Evolutionary conservation across 2,329 filamentous ascomycete species (phyloP).

Genomic region (Cytospora mali): DNA sequence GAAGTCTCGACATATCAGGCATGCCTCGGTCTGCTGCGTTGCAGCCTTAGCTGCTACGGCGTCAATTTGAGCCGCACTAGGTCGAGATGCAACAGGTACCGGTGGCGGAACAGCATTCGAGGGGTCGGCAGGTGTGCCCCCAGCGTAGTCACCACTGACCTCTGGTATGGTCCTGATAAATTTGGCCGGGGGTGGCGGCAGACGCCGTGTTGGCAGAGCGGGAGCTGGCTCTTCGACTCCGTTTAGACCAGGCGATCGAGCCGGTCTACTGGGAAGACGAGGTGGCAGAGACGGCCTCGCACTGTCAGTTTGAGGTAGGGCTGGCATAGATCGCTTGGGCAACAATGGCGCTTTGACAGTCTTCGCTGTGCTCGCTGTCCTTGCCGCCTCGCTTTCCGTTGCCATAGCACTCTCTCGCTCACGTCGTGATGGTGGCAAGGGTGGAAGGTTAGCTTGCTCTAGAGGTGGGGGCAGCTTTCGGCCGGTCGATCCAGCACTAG

Average conservation of each 20-base stretch:
- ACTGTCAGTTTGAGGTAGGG: conserved; percentile 38
- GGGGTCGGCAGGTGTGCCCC: conserved; percentile 25
- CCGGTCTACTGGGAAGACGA: conserved; percentile 53
- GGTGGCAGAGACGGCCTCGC: conserved; percentile 50
- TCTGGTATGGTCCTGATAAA: conserved; percentile 37
- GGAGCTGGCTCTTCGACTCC: conserved; percentile 57
- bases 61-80: conserved; percentile 54
- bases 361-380: conserved; percentile 32
- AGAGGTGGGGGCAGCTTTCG: conserved; percentile 60
- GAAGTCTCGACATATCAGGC: conserved; percentile 86
- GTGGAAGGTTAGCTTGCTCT: conserved; percentile 59
- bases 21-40: conserved; percentile 44
- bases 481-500: conserved; percentile 48
- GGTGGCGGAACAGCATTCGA: conserved; percentile 50
- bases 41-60: conserved; percentile 42
- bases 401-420: conserved; percentile 53
- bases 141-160: conserved; percentile 33
- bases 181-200: conserved; percentile 42
- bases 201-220: conserved; percentile 39
- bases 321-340: conserved; percentile 43
- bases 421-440: conserved; percentile 57
- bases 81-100: conserved; percentile 55
- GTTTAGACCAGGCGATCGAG: conserved; percentile 37
- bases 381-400: conserved; percentile 39
- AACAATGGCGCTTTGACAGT: conserved; percentile 38